These are phyloP conservation scores for Quercus berberidifolia DNA, from an alignment of 306 rosid genomes.

Conservation along the genomic window DNA sequence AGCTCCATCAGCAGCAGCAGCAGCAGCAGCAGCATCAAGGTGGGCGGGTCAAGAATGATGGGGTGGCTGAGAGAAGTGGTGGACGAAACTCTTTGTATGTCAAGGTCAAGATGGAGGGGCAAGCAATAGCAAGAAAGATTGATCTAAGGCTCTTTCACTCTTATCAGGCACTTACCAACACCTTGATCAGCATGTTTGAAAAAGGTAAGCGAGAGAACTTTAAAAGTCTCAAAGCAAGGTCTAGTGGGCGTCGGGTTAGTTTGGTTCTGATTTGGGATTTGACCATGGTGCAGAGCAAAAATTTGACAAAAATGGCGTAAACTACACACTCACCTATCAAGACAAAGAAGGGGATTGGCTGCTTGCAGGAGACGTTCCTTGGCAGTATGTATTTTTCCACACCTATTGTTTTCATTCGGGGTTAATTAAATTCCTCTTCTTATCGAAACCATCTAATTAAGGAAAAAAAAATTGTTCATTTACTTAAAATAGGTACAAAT, in stretches of 20 bases:
- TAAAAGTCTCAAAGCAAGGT: neutral
- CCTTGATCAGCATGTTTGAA: constrained; percentile 57
- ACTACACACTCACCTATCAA: constrained; percentile 50
- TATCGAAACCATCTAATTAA: too few species aligned
- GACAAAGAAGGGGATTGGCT: constrained; percentile 70
- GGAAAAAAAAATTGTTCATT: too few species aligned
- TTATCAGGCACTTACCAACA: constrained; percentile 45
- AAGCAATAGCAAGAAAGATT: constrained; percentile 62
- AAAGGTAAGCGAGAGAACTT: constrained; percentile 30
- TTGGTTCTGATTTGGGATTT: constrained; percentile 8
- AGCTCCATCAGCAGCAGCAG: constrained; percentile 20
- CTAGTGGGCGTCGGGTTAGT: neutral
- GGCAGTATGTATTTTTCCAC: constrained; percentile 53
- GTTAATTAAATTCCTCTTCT: too few species aligned
- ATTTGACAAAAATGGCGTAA: constrained; percentile 20
- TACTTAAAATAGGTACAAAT: too few species aligned
- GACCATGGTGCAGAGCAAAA: constrained; percentile 32
- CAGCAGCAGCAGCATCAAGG: constrained; percentile 4
- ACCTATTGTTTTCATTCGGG: neutral
- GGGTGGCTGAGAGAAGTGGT: constrained; percentile 19
- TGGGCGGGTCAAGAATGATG: constrained; percentile 17
- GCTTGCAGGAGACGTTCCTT: constrained; percentile 65
- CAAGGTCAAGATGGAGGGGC: constrained; percentile 90
- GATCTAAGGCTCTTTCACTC: constrained; percentile 53
- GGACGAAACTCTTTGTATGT: constrained; percentile 42